phyloP scores from a whole-genome alignment of 768 basidiomycete species.

The Pleurotus eryngii region DNA sequence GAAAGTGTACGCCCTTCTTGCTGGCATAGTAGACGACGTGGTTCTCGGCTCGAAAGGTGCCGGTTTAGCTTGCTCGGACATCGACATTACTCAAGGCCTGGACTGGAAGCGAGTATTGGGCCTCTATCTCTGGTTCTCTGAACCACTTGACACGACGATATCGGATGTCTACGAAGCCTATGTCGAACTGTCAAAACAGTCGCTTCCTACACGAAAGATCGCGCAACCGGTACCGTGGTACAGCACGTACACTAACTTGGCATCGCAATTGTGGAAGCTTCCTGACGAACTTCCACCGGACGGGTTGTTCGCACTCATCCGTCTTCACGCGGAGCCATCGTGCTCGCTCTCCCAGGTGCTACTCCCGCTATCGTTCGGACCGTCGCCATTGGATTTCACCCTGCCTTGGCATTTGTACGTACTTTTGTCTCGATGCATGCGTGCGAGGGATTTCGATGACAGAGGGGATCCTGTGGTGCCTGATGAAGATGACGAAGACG shows the following conservation, averaged over 20 bases:
- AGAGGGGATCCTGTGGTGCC: conserved; percentile 47
- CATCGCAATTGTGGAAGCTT: conserved; percentile 35
- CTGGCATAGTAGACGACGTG: conserved; percentile 62
- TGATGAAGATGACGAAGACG: conserved; percentile 34
- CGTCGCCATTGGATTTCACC: conserved; percentile 76
- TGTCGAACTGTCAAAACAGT: conserved; percentile 36
- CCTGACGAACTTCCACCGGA: conserved; percentile 51
- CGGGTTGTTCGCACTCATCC: conserved; percentile 78
- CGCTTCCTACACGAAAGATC: conserved; percentile 32
- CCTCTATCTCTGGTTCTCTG: conserved; percentile 85
- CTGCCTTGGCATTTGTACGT: conserved; percentile 93
- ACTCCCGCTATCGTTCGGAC: conserved; percentile 67
- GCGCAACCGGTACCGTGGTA: conserved; percentile 63
- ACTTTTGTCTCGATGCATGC: conserved; percentile 78
- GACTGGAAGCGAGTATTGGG: conserved; percentile 97
- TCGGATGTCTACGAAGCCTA: conserved; percentile 67
- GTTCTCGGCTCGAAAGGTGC: conserved; percentile 52
- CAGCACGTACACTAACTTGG: conserved; percentile 25
- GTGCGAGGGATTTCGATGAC: conserved; percentile 86
- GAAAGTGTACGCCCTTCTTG: conserved; percentile 80
- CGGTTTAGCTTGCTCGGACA: conserved; percentile 46
- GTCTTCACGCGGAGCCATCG: conserved; percentile 69
- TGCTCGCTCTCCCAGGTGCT: conserved; percentile 69
- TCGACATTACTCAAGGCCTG: conserved; percentile 65
- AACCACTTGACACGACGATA: conserved; percentile 67